Base-by-base conservation (phyloP, 805 yeast genomes). In the Kuraishia borneana region DNA sequence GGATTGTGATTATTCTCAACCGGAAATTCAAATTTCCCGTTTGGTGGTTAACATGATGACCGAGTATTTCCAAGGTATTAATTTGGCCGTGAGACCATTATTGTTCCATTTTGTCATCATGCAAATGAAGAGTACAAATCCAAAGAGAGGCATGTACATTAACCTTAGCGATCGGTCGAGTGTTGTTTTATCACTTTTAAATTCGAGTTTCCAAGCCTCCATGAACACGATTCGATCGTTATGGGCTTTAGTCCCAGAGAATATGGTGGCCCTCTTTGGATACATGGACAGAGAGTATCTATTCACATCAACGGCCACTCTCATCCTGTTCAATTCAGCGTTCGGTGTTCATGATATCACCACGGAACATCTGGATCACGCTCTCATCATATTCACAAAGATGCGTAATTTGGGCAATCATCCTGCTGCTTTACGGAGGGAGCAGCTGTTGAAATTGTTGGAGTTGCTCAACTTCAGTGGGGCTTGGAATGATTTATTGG, bases 221-320 rank as follows among this genome's bases (percentile, higher is more conserved):
- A 78, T 82, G 31, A 80, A 81, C 48, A 76, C 87, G 0, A 72
- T 82, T 26, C 62, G 83, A 41, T 73, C 81, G 1, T 58, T 82
- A 3, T 81, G 89, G 89, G 76, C 80, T 0, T 58, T 82, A 31
- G 61, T 77, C 49, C 83, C 82, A 0, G 82, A 77, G 37, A 80
- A 79, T 42, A 78, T 79, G 85, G 77, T 82, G n/a, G 89, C 94
- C 1, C 54, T 81, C 30, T 82, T 82, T 56, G 92, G 94, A 2
- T 82, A 83, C 63, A 81, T 82, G 89, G 94, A 82, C 49, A 63
- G 94, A 45, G 94, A 82, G 47, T 82, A 82, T 48, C 58, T 82
- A 18, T 82, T 80, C 51, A 81, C 87, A 0, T 73, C 88, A 0
- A 75, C 88, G 3, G 80, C 83, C 4, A 81, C 92, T 0, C 56